Conservation (phyloP, 495 filamentous ascomycete genomes). For the Parathielavia hyrcaniae region DNA sequence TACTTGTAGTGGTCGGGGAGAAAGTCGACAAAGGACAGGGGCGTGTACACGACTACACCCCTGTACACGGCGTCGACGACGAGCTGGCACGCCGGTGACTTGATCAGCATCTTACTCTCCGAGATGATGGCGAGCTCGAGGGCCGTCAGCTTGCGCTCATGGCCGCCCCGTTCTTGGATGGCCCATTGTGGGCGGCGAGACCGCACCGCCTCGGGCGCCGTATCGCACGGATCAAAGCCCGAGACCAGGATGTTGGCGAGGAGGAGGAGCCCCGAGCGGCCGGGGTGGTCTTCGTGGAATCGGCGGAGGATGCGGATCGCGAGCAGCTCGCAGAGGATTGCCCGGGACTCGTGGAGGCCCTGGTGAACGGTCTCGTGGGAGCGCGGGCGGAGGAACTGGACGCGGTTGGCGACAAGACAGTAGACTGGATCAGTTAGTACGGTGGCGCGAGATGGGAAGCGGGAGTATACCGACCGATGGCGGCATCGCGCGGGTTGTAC, state of each 20-base stretch:
- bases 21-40: conserved; percentile 56
- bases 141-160: conserved; percentile 53
- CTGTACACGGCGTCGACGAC: conserved; percentile 55
- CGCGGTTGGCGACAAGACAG: conserved; percentile 57
- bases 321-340: conserved; percentile 54
- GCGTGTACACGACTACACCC: conserved; percentile 56
- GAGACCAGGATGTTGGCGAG: conserved; percentile 57
- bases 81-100: conserved; percentile 52
- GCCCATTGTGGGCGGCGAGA: conserved; percentile 42
- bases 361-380: conserved; percentile 51
- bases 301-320: conserved; percentile 53
- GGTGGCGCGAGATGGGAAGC: background rate
- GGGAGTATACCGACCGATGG: conserved; percentile 39
- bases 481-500: conserved; percentile 52
- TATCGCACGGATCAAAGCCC: conserved; percentile 57
- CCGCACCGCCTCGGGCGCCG: conserved; percentile 47
- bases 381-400: conserved; percentile 57
- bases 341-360: conserved; percentile 54
- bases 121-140: conserved; percentile 59
- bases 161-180: conserved; percentile 41
- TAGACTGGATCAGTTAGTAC: conserved; percentile 40
- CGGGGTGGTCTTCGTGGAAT: conserved; percentile 54
- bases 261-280: conserved; percentile 49
- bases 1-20: conserved; percentile 61
- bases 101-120: conserved; percentile 55